These are phyloP conservation scores for Pueraria montana DNA, from an alignment of 306 rosid genomes.

Conservation along the genomic window DNA sequence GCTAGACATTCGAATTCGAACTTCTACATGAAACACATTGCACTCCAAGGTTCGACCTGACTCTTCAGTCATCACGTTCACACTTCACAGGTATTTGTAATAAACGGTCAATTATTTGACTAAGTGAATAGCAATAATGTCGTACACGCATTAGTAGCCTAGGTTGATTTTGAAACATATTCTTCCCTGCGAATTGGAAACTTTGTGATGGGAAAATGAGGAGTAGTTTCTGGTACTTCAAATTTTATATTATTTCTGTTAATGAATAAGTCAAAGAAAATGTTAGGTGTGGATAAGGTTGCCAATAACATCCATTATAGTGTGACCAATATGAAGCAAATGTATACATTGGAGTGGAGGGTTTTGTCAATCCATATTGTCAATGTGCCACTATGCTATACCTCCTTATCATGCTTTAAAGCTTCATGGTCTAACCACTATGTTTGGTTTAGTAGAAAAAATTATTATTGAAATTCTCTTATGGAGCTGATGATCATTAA, in stretches of 20 bases:
- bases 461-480: too few species aligned
- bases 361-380: too few species aligned
- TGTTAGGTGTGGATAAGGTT: background rate
- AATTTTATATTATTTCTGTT: background rate
- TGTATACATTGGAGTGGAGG: too few species aligned
- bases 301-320: background rate
- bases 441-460: too few species aligned
- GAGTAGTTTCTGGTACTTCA: background rate
- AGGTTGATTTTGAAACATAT: background rate
- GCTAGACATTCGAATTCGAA: background rate
- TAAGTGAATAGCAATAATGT: background rate
- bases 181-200: background rate
- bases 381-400: too few species aligned
- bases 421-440: too few species aligned
- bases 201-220: background rate
- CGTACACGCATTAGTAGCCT: background rate
- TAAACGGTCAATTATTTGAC: background rate
- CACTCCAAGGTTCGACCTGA: background rate
- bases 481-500: too few species aligned
- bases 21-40: background rate
- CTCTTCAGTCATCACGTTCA: background rate
- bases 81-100: background rate
- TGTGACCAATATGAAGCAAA: background rate
- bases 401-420: too few species aligned
- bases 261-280: background rate